Conservation (phyloP, 257 asterid species). For the Leptodermis oblonga region DNA sequence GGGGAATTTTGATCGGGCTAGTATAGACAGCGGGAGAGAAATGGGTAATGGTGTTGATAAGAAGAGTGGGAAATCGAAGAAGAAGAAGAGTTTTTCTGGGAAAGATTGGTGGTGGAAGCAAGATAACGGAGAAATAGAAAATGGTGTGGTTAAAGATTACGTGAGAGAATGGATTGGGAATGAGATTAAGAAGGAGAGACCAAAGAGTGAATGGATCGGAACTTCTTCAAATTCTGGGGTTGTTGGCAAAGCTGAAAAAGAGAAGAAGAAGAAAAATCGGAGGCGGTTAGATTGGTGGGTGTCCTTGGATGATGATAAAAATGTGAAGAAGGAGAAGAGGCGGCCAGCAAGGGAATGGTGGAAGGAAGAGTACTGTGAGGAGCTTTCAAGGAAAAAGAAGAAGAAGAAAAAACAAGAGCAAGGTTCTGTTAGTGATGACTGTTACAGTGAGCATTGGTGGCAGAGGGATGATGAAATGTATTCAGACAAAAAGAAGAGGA, state of each 20-base stretch:
- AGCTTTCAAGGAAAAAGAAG: constrained; percentile 85
- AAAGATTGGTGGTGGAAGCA: constrained; percentile 99
- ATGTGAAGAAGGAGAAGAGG: constrained; percentile 68
- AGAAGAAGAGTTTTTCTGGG: constrained; percentile 65
- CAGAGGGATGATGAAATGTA: constrained; percentile 56
- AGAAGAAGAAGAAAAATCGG: constrained; percentile 44
- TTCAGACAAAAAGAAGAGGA: constrained; percentile 45
- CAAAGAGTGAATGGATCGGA: constrained; percentile 69
- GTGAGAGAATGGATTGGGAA: constrained; percentile 97
- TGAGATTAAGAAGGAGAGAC: constrained; percentile 93
- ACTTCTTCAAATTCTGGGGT: constrained; percentile 51
- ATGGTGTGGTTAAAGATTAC: constrained; percentile 73
- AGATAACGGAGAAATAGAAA: constrained; percentile 54
- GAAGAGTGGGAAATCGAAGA: constrained; percentile 36
- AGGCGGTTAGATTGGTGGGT: constrained; percentile 93
- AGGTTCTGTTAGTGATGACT: constrained; percentile 47
- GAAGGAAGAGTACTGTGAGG: constrained; percentile 96
- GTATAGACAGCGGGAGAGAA: constrained; percentile 60
- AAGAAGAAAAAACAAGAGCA: constrained; percentile 52
- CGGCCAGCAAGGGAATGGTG: constrained; percentile 99
- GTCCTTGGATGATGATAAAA: constrained; percentile 75
- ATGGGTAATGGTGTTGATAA: constrained; percentile 21
- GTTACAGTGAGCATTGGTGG: constrained; percentile 50
- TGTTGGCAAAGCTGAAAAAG: constrained; percentile 44
- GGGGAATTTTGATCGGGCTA: constrained; percentile 55